Percentiles rank a stretch among this genome's conserved stretches.
Evolutionary conservation across 495 filamentous ascomycete genomes (phyloP).

Genomic region (Neurospora sp.): DNA sequence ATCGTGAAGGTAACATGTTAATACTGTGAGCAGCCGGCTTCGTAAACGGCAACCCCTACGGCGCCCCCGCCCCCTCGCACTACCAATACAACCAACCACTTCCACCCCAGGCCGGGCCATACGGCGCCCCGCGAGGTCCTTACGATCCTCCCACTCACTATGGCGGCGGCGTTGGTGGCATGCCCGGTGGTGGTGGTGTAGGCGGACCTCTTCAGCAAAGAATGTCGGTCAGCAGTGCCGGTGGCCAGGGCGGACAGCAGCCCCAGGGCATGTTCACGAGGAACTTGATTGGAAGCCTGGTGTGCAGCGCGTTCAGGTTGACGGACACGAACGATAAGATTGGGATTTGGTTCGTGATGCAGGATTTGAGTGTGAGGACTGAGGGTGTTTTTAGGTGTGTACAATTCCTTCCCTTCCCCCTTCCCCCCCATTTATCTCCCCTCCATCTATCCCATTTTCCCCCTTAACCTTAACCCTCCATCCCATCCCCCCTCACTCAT

Average conservation of each 20-base stretch:
- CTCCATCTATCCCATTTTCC: not conserved
- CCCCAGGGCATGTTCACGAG: conserved; percentile 89
- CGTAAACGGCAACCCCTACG: conserved; percentile 10
- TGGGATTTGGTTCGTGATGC: conserved; percentile 94
- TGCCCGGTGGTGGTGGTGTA: not conserved
- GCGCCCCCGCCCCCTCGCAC: conserved; percentile 16
- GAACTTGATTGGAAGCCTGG: conserved; percentile 89
- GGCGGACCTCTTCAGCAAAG: conserved; percentile 11
- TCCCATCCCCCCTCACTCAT: too few species aligned
- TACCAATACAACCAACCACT: conserved; percentile 18
- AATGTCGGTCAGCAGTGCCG: conserved; percentile 22
- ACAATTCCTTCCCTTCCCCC: not conserved
- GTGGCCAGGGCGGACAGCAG: conserved; percentile 9
- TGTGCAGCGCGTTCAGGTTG: conserved; percentile 81
- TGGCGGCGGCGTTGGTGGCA: conserved; percentile 1
- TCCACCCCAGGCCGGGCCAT: conserved; percentile 8
- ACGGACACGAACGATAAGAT: conserved; percentile 74
- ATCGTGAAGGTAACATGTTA: not conserved
- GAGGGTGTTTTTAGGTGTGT: conserved; percentile 47
- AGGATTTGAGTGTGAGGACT: conserved; percentile 88
- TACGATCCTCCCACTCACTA: conserved; percentile 10
- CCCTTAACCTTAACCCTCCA: not conserved
- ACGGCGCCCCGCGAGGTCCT: conserved; percentile 12
- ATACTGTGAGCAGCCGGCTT: conserved; percentile 5
- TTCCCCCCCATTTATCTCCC: not conserved